Evolutionary conservation across 2,329 filamentous ascomycete genomes (phyloP).

Genomic region (Microdochium trichocladiopsis): DNA sequence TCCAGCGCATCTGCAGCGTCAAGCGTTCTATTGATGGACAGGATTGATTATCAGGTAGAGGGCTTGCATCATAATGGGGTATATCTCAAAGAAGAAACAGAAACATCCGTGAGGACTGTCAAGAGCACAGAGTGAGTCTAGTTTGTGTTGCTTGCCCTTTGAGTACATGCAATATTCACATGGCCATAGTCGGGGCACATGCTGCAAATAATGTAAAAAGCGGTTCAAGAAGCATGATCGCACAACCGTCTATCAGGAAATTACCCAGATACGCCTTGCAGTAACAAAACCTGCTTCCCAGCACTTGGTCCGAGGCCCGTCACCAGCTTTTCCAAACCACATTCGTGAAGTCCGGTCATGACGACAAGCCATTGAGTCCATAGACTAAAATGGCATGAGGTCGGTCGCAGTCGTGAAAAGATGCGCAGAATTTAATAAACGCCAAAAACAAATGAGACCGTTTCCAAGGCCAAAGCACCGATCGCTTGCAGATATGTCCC

Average conservation of each 20-base stretch:
- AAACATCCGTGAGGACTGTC: background rate
- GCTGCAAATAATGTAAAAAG: no score
- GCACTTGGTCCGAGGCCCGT: conserved; percentile 1
- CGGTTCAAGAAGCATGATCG: no score
- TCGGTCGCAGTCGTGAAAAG: background rate
- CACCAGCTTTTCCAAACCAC: background rate
- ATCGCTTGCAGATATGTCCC: no score
- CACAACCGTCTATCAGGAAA: background rate
- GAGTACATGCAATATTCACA: no score
- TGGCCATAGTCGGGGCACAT: no score
- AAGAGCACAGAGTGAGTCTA: no score
- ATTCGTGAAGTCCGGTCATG: background rate
- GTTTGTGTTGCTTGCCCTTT: no score
- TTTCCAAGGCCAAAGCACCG: no score
- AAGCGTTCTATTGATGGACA: background rate
- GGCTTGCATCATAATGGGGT: background rate
- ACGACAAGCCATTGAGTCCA: background rate
- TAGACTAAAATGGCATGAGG: background rate
- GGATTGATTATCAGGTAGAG: background rate
- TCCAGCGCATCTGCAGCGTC: no score
- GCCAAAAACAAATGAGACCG: background rate
- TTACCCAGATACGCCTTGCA: background rate
- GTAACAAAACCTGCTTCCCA: conserved; percentile 1
- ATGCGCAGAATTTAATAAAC: background rate
- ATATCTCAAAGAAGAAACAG: background rate